These are phyloP conservation scores for Apiospora sp. DNA, from an alignment of 2,329 filamentous ascomycete species.

Conservation along the genomic window DNA sequence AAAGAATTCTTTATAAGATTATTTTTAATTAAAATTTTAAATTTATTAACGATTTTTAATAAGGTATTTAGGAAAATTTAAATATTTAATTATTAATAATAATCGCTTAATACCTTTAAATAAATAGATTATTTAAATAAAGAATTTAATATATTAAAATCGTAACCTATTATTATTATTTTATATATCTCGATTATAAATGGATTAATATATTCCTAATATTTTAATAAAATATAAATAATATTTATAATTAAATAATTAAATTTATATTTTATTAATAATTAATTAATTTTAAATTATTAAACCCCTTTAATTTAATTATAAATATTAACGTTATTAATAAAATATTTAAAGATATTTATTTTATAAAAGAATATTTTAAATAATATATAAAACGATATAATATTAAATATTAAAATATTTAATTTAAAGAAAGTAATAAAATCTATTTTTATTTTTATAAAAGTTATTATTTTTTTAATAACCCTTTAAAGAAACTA, in stretches of 20 bases:
- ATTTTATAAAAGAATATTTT: slow-evolving; percentile 1
- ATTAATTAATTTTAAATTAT: background rate
- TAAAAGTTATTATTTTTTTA: background rate
- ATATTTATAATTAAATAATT: background rate
- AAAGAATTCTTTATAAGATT: no score
- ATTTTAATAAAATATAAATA: no score
- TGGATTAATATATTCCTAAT: background rate
- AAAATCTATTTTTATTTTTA: background rate
- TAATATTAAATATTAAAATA: background rate
- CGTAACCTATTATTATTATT: background rate
- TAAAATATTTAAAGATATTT: background rate
- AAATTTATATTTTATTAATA: slow-evolving; percentile 1
- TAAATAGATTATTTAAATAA: background rate
- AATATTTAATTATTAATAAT: no score
- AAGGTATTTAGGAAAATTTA: no score
- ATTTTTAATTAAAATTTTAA: no score
- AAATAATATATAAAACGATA: background rate
- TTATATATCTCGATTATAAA: background rate
- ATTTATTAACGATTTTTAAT: no score
- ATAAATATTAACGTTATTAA: background rate
- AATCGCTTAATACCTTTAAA: background rate
- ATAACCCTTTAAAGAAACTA: background rate
- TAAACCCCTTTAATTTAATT: background rate
- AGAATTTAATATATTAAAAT: background rate
- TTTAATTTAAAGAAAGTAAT: background rate